Evolutionary conservation across 805 yeast genomes (phyloP).

Genomic region (Teunomyces tritomae): DNA sequence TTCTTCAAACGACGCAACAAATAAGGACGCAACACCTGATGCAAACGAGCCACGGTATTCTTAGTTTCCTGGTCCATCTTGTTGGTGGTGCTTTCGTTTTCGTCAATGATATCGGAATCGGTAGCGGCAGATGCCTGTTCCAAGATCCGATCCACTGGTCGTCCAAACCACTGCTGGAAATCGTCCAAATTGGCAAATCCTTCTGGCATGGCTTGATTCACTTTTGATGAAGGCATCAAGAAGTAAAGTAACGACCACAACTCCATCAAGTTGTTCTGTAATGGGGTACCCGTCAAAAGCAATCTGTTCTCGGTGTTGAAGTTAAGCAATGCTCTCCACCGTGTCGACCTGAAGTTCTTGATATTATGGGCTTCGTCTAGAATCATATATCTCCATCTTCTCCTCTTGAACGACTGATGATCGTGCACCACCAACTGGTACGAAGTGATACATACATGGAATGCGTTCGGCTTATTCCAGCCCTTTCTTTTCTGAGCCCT

Average conservation of each 20-base stretch:
- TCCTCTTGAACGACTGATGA: conserved; percentile 87
- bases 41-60: conserved; percentile 82
- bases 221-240: conserved; percentile 87
- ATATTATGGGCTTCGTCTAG: conserved; percentile 98
- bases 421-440: conserved; percentile 98
- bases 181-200: conserved; percentile 96
- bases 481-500: conserved; percentile 94
- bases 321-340: conserved; percentile 95
- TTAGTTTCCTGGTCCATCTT: conserved; percentile 71
- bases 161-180: conserved; percentile 98
- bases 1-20: conserved; percentile 86
- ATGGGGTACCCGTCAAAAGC: conserved; percentile 92
- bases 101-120: conserved; percentile 41
- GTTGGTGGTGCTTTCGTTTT: conserved; percentile 33
- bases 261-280: conserved; percentile 92
- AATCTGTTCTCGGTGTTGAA: conserved; percentile 89
- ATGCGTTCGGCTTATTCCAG: conserved; percentile 94
- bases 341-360: conserved; percentile 90
- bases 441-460: conserved; percentile 95
- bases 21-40: conserved; percentile 92
- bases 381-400: conserved; percentile 95
- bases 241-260: conserved; percentile 94
- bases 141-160: conserved; percentile 88
- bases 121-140: conserved; percentile 54
- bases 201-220: conserved; percentile 74